Base-by-base conservation (phyloP, 2,329 filamentous ascomycete species). In the Pyricularia grisea region DNA sequence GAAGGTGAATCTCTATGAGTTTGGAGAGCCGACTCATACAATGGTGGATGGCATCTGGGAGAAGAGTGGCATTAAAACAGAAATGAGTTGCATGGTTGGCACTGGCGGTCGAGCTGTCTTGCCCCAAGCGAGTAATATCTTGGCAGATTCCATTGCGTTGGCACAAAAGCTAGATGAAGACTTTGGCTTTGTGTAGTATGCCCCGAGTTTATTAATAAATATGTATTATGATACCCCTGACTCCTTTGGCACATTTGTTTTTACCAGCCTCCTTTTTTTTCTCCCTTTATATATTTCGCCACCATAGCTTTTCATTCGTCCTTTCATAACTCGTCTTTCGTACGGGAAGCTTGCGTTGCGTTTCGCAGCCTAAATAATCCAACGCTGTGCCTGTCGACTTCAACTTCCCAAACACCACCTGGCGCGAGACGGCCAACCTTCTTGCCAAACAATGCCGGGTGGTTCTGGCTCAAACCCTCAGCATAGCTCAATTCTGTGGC, bases 371-470 rank as follows among this genome's bases (percentile, higher is more conserved):
- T 23, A 14, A 42, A 25, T 5, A 66, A 14, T 9, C 30, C 64
- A 42, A 36, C 64, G 2, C 30, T 36, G 64, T 66, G 64, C 7
- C 31, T 66, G 11, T 66, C 36, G 9, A 66, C 64, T 1, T 31
- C 31, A 2, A 42, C 28, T 25, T 31, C 31, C n/a, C 31, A 36
- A 9, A 36, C 20, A 7, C 64, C 64, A 1, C 64, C 64, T 1
- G 82, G 78, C 70, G 73, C 72, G 66, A 85, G 78, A 6, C 76
- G 82, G 7, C 70, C 75, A n/a, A 80, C 81, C 14, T 82, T 78
- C 71, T 81, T 80, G 0, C 85, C 85, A 69, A 85, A 75, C 69
- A 87, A 73, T 23, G 81, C 75, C 67, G 80, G 78, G 72, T 79
- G 75, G 69, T 80, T 80, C 50, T 73, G 74, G 69, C 74, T 73